Evolutionary conservation across 2,329 filamentous ascomycete genomes (phyloP), one percentile per base, ranked within the genome.

Genomic region (Colletotrichum sp.): DNA sequence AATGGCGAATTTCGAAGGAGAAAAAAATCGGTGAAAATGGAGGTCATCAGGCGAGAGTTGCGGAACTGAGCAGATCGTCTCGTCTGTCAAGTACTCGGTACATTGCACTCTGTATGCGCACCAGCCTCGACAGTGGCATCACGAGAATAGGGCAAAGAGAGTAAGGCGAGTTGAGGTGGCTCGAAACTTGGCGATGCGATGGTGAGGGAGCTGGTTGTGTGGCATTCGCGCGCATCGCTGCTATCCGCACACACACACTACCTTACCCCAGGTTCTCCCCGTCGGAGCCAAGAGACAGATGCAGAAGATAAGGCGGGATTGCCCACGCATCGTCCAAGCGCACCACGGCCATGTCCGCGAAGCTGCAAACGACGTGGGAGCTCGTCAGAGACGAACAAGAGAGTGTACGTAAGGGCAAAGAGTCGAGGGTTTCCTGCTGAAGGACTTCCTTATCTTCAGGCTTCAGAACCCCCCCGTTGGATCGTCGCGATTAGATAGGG

Each of bases 401-500:
- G 63, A 70, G 16, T 30, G 24, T 68, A 67, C 57, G 63, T 62
- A 67, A 62, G 66, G 57, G 60, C 36, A 21, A 69, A 63, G 24
- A 67, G 52, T 52, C 34, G 30, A 39, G 34, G 16, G 68, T 52
- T 71, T 52, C 69, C 34, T 59, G 24, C 21, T 26, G 34, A 39
- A 70, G 24, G 32, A 18, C 30, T 55, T 76, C n/a, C 63, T 76
- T 76, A 73, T 76, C 70, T 76, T 30, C 12, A 32, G 28, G 32
- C 44, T 52, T 52, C 44, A 52, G 44, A 52, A 13, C n/a, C 10
- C n/a, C 10, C 44, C 44, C n/a, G 39, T 66, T 65, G 64, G 39
- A 39, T 32, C 44, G 59, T 16, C 7, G 36, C 34, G 59, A 69
- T 62, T 69, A 63, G 44, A 73, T 74, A 55, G 70, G 16, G 59